phyloP scores from a whole-genome alignment of 345 rosid species.

The Rhizophora apiculata region DNA sequence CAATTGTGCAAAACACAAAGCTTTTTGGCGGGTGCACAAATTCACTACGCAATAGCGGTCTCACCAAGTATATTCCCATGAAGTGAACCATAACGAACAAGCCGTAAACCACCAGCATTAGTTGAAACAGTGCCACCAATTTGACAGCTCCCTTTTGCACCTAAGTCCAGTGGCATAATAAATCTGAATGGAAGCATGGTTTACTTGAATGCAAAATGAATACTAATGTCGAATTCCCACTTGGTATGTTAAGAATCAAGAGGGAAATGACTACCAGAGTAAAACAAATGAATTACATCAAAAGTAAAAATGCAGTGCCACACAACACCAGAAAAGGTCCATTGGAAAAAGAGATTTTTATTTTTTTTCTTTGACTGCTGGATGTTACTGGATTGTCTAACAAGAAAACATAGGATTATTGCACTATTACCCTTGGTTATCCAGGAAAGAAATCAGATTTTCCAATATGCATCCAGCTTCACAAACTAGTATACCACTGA shows the following conservation, averaged over 20 bases:
- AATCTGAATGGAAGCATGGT: constrained; percentile 71
- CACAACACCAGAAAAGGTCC: background rate
- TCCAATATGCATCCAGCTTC: constrained; percentile 99
- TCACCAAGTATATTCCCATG: constrained; percentile 88
- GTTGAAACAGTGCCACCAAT: constrained; percentile 99
- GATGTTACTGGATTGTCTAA: background rate
- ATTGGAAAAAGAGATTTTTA: background rate
- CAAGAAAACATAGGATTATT: constrained; percentile 5
- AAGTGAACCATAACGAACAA: constrained; percentile 93
- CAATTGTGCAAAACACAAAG: background rate
- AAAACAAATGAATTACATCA: background rate
- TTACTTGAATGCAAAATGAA: constrained; percentile 28
- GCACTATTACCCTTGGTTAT: constrained; percentile 64
- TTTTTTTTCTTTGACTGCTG: background rate
- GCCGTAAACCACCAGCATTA: constrained; percentile 98
- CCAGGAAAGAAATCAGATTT: constrained; percentile 73
- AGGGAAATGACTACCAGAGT: background rate
- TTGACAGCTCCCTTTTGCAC: constrained; percentile 99
- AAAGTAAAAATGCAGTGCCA: background rate
- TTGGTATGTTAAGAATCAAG: background rate
- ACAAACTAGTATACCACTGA: constrained; percentile 84
- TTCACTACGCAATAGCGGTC: constrained; percentile 12
- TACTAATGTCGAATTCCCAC: constrained; percentile 12
- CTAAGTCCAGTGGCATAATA: constrained; percentile 98
- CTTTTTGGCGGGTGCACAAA: constrained; percentile 5